Percentiles rank a stretch among this genome's conserved stretches.
These are phyloP conservation scores for Syzygium syzygioides DNA, from an alignment of 441 rosid species.

Conservation along the genomic window DNA sequence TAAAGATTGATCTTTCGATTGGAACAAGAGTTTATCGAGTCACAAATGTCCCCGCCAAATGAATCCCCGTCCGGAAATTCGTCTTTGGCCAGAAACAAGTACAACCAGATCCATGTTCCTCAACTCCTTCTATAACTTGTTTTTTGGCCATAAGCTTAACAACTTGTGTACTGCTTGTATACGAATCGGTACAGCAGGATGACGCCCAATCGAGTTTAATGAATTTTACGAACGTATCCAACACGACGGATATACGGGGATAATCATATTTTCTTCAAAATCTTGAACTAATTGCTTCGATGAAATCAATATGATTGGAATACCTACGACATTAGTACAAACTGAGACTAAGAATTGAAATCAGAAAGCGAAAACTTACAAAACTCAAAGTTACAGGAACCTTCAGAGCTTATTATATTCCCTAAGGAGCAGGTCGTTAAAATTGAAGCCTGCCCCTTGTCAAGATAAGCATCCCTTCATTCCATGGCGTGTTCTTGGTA, in stretches of 20 bases:
- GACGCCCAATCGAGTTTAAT: neutral
- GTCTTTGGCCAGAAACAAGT: too few relatives aligned
- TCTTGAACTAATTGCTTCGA: neutral
- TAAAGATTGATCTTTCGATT: too few relatives aligned
- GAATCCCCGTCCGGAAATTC: too few relatives aligned
- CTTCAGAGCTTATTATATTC: neutral
- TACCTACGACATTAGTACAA: neutral
- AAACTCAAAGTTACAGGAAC: neutral
- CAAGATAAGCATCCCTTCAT: neutral
- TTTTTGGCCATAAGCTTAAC: neutral
- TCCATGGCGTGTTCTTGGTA: neutral
- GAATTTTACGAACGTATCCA: neutral
- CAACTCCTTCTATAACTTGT: too few relatives aligned
- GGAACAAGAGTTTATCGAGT: too few relatives aligned
- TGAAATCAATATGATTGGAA: neutral
- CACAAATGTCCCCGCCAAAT: too few relatives aligned
- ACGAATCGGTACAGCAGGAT: neutral
- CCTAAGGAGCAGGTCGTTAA: neutral
- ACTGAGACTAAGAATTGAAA: neutral
- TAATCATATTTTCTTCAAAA: neutral
- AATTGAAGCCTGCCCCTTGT: neutral
- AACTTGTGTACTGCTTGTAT: neutral
- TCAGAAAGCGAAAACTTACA: neutral
- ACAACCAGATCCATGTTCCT: too few relatives aligned
- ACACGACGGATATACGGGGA: fast-evolving